These are phyloP conservation scores for Acacia melanoxylon DNA, from an alignment of 306 rosid genomes.

Conservation along the genomic window DNA sequence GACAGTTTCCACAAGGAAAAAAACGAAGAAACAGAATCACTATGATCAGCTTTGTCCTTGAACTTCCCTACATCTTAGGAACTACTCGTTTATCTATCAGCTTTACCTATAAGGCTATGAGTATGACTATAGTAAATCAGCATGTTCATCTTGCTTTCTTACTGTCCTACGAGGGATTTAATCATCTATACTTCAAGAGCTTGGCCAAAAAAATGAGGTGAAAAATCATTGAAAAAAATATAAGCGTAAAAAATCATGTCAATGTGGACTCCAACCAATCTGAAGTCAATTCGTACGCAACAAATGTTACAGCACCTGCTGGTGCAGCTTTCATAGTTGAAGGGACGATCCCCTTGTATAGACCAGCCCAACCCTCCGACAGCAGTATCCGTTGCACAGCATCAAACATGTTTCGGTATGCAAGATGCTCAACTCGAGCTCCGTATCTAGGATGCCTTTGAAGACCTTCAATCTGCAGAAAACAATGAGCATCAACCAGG, in stretches of 20 bases:
- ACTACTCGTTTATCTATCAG: neutral
- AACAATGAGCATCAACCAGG: slow-evolving; percentile 11
- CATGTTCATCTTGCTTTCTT: slow-evolving; percentile 7
- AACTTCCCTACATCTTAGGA: slow-evolving; percentile 1
- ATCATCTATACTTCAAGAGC: neutral
- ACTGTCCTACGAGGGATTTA: slow-evolving; percentile 32
- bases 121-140: neutral
- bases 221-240: slow-evolving; percentile 4
- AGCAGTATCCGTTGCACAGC: slow-evolving; percentile 62
- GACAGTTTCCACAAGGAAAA: neutral
- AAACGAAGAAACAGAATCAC: neutral
- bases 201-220: slow-evolving; percentile 31
- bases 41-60: neutral
- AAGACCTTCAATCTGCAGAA: slow-evolving; percentile 78
- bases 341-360: slow-evolving; percentile 87
- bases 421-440: slow-evolving; percentile 72
- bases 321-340: slow-evolving; percentile 94
- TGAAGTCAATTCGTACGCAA: slow-evolving; percentile 75
- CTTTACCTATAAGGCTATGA: neutral
- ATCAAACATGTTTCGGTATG: slow-evolving; percentile 74
- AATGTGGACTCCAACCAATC: slow-evolving; percentile 70
- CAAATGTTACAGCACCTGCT: slow-evolving; percentile 91
- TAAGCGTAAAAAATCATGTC: slow-evolving; percentile 36
- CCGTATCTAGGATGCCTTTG: slow-evolving; percentile 93
- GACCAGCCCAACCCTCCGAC: slow-evolving; percentile 83